Evolutionary conservation across 2,329 filamentous ascomycete species (phyloP), one percentile per base, ranked within the genome.

Genomic region (Aspergillus bombycis): DNA sequence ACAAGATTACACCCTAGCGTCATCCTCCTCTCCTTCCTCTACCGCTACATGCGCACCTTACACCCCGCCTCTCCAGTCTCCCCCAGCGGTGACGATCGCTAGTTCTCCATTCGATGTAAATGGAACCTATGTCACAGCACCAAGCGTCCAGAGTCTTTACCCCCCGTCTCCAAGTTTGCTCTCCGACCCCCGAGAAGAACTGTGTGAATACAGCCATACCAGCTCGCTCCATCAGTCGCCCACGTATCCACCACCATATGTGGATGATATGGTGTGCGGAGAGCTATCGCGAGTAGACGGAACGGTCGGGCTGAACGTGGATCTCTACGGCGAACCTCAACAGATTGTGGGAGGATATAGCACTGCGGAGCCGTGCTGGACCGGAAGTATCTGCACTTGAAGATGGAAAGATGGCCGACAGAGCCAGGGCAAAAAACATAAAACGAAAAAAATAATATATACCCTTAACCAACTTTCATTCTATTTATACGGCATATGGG

Each of bases 31-130:
- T 6, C 75, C 78, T 7, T 75, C 74, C n/a, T 75, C 78, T 16
- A 75, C 74, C 10, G 71, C 78, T 23, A 73, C 76, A 28, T 78
- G 76, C 43, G 71, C 77, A 4, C 72, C 77, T 45, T 81, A 80
- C 61, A 78, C 79, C 10, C 80, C 79, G 7, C 77, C 78, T 8
- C 72, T 78, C 23, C 77, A 80, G 36, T 79, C 78, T 23, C 78
- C 78, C 11, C 75, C 77, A 6, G 73, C 75, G 26, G 74, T 78
- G 30, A 75, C 74, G 23, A 72, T 79, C 21, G 74, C 76, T 19
- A 73, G 70, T 62, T 78, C 78, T 23, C 73, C 79, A 16, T 79
- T 78, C 63, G 72, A 77, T 19, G 60, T 78, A 56, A 66, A 71
- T 58, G 71, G 68, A 45, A 69, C 71, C 23, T 78, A 74, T 59